Evolutionary conservation across 2,329 filamentous ascomycete genomes (phyloP).

Genomic region (Myotisia sp.): DNA sequence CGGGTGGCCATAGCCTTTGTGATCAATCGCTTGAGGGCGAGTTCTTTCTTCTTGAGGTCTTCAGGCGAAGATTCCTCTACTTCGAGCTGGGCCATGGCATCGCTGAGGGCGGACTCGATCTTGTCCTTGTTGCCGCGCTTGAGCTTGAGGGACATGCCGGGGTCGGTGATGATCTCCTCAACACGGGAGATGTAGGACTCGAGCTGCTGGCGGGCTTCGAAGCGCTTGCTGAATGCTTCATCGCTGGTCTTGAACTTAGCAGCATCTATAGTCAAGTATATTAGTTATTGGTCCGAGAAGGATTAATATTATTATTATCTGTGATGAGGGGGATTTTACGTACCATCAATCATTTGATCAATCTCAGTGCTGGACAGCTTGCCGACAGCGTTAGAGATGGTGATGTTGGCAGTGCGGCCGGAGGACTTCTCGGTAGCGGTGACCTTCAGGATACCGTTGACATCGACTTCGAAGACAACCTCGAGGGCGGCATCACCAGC

Average conservation of each 20-base stretch:
- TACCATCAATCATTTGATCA: constrained; percentile 89
- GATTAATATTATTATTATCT: background rate
- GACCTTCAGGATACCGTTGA: constrained; percentile 99
- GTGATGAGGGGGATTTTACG: constrained; percentile 16
- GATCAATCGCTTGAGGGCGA: constrained; percentile 90
- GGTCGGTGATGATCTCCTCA: constrained; percentile 97
- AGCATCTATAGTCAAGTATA: constrained; percentile 46
- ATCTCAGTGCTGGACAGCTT: constrained; percentile 93
- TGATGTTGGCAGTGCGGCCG: constrained; percentile 96
- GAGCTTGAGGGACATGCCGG: constrained; percentile 86
- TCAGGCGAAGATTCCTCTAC: constrained; percentile 81
- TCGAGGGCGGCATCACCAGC: constrained; percentile 94
- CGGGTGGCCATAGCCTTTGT: constrained; percentile 96
- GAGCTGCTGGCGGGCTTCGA: constrained; percentile 97
- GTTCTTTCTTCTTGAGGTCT: constrained; percentile 99
- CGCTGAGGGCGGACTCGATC: constrained; percentile 92
- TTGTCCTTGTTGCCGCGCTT: constrained; percentile 99
- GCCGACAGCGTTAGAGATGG: constrained; percentile 97
- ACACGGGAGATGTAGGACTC: constrained; percentile 98
- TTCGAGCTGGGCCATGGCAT: constrained; percentile 96
- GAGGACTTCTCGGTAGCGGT: constrained; percentile 98
- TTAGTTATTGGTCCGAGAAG: constrained; percentile 14
- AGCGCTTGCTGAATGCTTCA: constrained; percentile 98
- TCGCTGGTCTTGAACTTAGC: constrained; percentile 98
- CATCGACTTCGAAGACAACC: constrained; percentile 97